Evolutionary conservation across 495 filamentous ascomycete species (phyloP), one percentile per base, ranked within the genome.

Genomic region (Penicillium waksmanii): DNA sequence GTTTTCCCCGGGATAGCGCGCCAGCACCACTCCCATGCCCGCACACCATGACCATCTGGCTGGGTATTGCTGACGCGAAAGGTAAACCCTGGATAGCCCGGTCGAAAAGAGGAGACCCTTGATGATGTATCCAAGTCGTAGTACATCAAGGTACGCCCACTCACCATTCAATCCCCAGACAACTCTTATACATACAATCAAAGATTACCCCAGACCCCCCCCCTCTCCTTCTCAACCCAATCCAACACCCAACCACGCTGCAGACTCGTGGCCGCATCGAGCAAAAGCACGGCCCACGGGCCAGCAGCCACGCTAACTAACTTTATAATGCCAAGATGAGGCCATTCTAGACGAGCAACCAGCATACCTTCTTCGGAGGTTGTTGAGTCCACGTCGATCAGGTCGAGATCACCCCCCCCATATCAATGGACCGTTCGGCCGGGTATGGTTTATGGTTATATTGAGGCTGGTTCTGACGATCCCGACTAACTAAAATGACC

Each of bases 251-350:
- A 31, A 23, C 23, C 23, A 43, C 11, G 12, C 40, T 8, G 33
- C 33, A 43, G 15, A 21, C 19, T 40, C 35, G n/a, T 52, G 47
- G 31, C 46, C 46, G 46, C 58, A 58, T 50, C 10, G 21, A 57
- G 56, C 44, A 33, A 56, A 61, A 62, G 56, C 56, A 69, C 65
- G 54, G 60, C 59, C 65, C 65, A 58, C 62, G 65, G 67, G 12
- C 38, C 15, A 54, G 43, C 1, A 47, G 17, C 35, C 5, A 51
- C 58, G 57, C 64, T 61, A 67, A 47, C 18, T 57, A 67, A 70
- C 65, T 67, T 57, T 55, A 67, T 56, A 10, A 2, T 10, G 55
- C 59, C 63, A 61, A 63, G 56, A 59, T 5, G 17, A 38, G 66
- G 67, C 40, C 51, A 70, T 64, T 35, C 51, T 66, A 33, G 67